phyloP scores from a whole-genome alignment of 768 basidiomycete species.

The Agaricus blazei region DNA sequence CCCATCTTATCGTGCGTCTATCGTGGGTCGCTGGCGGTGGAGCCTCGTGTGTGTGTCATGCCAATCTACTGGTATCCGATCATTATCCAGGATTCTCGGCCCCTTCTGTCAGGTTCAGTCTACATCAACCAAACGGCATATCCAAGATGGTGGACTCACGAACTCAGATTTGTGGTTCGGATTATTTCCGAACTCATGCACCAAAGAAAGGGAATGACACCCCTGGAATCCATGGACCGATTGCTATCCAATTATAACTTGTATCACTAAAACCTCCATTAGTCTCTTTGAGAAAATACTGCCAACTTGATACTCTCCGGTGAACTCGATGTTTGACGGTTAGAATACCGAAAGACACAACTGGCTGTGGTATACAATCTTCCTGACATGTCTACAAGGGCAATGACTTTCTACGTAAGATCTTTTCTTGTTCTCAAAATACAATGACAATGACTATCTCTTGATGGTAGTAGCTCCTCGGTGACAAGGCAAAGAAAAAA shows the following conservation, averaged over 20 bases:
- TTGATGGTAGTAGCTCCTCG: slow-evolving; percentile 3
- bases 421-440: not conserved
- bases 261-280: not conserved
- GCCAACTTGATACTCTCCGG: not conserved
- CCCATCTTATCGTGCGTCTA: not conserved
- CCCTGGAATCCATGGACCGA: not conserved
- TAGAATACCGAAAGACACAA: not conserved
- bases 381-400: not conserved
- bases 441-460: not conserved
- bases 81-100: not conserved
- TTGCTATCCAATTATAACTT: not conserved
- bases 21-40: not conserved
- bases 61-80: not conserved
- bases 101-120: not conserved
- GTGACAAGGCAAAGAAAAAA: not conserved
- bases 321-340: not conserved
- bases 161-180: not conserved
- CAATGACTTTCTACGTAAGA: not conserved
- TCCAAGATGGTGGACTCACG: not conserved
- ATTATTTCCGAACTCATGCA: not conserved
- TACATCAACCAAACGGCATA: not conserved
- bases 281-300: not conserved
- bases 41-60: not conserved
- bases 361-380: not conserved
- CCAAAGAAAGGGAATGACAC: not conserved